Base-by-base conservation (phyloP, 768 basidiomycete genomes). In the Podaxis mareebaensis region DNA sequence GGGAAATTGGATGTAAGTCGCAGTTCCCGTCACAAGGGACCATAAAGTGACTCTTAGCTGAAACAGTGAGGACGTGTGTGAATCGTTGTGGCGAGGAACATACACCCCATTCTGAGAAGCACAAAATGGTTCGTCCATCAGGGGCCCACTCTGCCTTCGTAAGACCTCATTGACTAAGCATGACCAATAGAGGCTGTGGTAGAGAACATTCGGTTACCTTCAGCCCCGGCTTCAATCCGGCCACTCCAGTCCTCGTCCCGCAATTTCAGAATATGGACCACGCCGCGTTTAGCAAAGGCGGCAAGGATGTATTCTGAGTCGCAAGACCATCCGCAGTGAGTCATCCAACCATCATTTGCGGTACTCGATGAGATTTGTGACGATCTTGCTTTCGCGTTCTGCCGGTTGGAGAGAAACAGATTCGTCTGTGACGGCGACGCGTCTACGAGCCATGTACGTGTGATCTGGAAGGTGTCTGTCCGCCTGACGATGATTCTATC, bases 21-120 rank as follows among this genome's bases (percentile, higher is more conserved):
- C 88, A 4, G 78, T 74, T 24, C 90, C 91, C 0, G 86, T 89
- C 2, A 85, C 76, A 26, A 96, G 77, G 12, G 92, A 94, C 90
- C 95, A 95, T 49, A 96, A 78, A 1, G 93, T 91, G 11, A 96
- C 85, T 58, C 94, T 83, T 49, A 96, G 82, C 95, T 97, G 69
- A 42, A 33, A 48, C 68, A 57, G 20, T 53, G 53, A 44, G 30
- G 28, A 51, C 46, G 44, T 28, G 53, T 20, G 62, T 26, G 17
- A 48, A 39, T 36, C 44, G 36, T 46, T 8, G n/a, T 36, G 28
- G 60, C 65, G 42, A 48, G 33, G 20, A 22, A 85, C 95, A 79
- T 77, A 96, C 95, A 68, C 91, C 93, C 90, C 93, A 93, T 68
- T 95, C 92, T 3, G 93, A 95, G 75, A 95, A 98, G 70, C 92